These are phyloP conservation scores for Penicillium turbatum DNA, from an alignment of 495 filamentous ascomycete genomes.

Conservation along the genomic window DNA sequence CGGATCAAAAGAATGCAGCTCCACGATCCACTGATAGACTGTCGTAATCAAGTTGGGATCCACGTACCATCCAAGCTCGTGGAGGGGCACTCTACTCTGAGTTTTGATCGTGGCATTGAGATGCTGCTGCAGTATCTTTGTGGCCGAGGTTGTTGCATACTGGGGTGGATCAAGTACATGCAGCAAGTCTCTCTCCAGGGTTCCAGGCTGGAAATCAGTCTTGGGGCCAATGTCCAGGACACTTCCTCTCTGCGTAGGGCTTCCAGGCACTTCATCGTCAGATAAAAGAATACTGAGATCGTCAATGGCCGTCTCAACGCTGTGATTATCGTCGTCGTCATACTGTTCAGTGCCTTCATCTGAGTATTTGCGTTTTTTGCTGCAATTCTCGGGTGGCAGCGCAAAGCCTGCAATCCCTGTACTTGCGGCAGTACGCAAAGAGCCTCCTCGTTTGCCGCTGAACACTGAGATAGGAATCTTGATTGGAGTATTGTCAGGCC, in stretches of 20 bases:
- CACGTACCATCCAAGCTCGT: conserved; percentile 84
- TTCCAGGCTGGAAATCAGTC: conserved; percentile 66
- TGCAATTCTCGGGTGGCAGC: conserved; percentile 7
- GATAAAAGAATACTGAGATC: conserved; percentile 25
- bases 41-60: conserved; percentile 57
- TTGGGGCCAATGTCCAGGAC: not conserved
- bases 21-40: conserved; percentile 90
- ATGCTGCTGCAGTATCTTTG: conserved; percentile 58
- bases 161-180: conserved; percentile 57
- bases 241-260: not conserved
- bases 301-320: conserved; percentile 20
- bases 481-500: conserved; percentile 28
- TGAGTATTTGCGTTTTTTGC: conserved; percentile 8
- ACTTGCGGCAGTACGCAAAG: not conserved
- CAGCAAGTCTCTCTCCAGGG: conserved; percentile 52
- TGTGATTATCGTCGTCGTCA: conserved; percentile 11
- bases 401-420: not conserved
- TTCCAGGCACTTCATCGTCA: conserved; percentile 1
- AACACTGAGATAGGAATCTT: conserved; percentile 51
- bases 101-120: conserved; percentile 56
- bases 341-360: not conserved
- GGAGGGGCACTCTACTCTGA: conserved; percentile 58
- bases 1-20: conserved; percentile 77
- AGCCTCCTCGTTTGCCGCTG: conserved; percentile 30
- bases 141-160: conserved; percentile 64